Base-by-base conservation (phyloP, 345 rosid genomes). In the Pistacia atlantica region DNA sequence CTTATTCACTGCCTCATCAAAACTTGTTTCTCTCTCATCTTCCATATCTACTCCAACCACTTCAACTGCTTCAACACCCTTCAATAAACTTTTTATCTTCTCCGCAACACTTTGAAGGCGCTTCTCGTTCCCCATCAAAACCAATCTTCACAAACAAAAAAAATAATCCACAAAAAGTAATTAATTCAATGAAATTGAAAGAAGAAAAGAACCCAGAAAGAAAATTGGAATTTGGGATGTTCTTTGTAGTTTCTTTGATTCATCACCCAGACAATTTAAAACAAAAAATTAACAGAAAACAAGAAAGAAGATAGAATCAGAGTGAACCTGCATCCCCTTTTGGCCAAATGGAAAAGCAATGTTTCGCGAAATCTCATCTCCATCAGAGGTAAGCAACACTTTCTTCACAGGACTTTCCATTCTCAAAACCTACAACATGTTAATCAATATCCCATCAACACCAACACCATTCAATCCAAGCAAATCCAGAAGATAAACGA, bases 381-480 rank as follows among this genome's bases (percentile, higher is more conserved):
- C 99, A 65, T 84, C 83, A 62, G 95, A 90, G 22, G 99, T 90
- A 33, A 96, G 77, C 87, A 96, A 67, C 69, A 96, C 98, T 73
- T 82, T 93, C 89, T 93, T 93, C 0, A 77, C 77, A 51, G 77
- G 85, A 77, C 42, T 80, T 52, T 63, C 91, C 97, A 90, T 89
- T 74, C 69, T 48, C 54, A 46, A 49, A 12, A 46, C n/a, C 58
- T 55, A 22, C 25, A 22, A n/a, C 60, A 51, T 17, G 31, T 46
- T 48, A 66, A 66, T 22, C 7, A 20, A 38, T n/a, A 17, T 45
- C 42, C 72, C 59, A 45, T 22, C 42, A 78, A 66, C 14, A 31
- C 46, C 31, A 63, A 55, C 14, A 60, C 63, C 6, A 12, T 55
- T 57, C 57, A 3, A 80, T n/a, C 33, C 20, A 71, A 69, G 13